A percentile compares a stretch with the other conserved stretches of the same genome.
Conservation (phyloP, 768 basidiomycete species). For the Boletus bicolor region DNA sequence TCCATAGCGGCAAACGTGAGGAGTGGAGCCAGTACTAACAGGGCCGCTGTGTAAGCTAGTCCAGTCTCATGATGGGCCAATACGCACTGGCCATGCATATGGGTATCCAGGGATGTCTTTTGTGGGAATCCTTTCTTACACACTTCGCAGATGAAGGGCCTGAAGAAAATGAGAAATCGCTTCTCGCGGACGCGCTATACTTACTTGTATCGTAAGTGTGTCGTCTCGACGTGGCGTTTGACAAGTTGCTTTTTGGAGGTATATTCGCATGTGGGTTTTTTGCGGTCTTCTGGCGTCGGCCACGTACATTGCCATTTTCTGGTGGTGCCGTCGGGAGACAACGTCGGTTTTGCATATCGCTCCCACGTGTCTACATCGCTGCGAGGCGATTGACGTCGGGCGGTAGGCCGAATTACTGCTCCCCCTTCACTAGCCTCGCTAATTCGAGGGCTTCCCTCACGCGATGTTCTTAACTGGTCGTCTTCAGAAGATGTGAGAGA, state of each 20-base stretch:
- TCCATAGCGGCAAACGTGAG: conserved; percentile 49
- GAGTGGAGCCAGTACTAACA: conserved; percentile 54
- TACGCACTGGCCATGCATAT: conserved; percentile 52
- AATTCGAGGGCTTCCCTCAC: conserved; percentile 29
- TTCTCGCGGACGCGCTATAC: conserved; percentile 23
- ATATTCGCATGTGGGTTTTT: conserved; percentile 39
- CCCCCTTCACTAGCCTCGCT: conserved; percentile 32
- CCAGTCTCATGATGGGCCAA: neutral
- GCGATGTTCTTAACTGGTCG: conserved; percentile 28
- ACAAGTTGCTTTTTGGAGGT: conserved; percentile 60
- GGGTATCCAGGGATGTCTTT: conserved; percentile 57
- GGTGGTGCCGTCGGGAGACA: conserved; percentile 32
- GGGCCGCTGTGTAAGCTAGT: conserved; percentile 11
- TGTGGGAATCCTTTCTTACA: conserved; percentile 57
- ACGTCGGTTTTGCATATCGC: conserved; percentile 32
- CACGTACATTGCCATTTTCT: conserved; percentile 43
- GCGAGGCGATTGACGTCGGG: conserved; percentile 28
- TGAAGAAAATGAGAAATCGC: conserved; percentile 26
- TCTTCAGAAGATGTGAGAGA: conserved; percentile 29
- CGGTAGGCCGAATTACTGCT: conserved; percentile 11
- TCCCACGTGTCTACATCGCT: conserved; percentile 32
- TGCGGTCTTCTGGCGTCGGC: conserved; percentile 34
- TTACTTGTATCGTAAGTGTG: conserved; percentile 59
- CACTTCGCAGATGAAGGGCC: conserved; percentile 49
- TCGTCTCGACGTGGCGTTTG: conserved; percentile 64